Base-by-base conservation (phyloP, 2,329 filamentous ascomycete species). In the Fusarium sp. region DNA sequence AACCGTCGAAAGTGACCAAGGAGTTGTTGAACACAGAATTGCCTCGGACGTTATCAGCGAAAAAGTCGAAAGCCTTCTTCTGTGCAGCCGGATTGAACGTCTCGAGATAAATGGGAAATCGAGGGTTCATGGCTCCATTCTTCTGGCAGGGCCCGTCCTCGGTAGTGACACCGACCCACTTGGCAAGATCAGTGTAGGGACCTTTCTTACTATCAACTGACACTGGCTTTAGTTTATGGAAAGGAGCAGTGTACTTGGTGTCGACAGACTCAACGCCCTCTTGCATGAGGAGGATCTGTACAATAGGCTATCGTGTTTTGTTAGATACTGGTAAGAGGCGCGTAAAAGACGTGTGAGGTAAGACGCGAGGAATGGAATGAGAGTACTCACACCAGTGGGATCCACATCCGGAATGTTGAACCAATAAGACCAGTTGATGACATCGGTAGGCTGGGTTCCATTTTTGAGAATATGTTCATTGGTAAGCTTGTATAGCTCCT, bases 1-100 rank as follows among this genome's bases (percentile, higher is more conserved):
- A 88, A 13, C 83, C 83, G 70, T 88, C 86, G 55, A 88, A 84
- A 79, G 87, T 83, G 77, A 87, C 83, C 47, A 87, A 75, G 4
- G 71, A 70, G 18, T 44, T 52, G 46, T 47, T 63, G 20, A 72
- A 70, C 28, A 50, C 44, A 2, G 69, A 65, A 37, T 18, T 37
- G 4, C 46, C 55, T 2, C 46, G 42, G 16, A 58, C 53, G 12
- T 64, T 56, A 11, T 57, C 9, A 9, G 69, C 41, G 8, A 71
- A 71, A 34, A 62, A 51, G 18, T 65, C 23, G 20, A 61, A 71
- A 1, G 62, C 65, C 8, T 67, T 40, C 42, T 64, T 66, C 18
- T 65, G 65, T 3, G 69, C 67, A 0, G 44, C 33, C 3, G 64
- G 46, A 33, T 70, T 31, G 31, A 67, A 72, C 2, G 52, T 49